Conservation (phyloP, 176 grass and related monocot genomes). For the Aechmea fasciata region DNA sequence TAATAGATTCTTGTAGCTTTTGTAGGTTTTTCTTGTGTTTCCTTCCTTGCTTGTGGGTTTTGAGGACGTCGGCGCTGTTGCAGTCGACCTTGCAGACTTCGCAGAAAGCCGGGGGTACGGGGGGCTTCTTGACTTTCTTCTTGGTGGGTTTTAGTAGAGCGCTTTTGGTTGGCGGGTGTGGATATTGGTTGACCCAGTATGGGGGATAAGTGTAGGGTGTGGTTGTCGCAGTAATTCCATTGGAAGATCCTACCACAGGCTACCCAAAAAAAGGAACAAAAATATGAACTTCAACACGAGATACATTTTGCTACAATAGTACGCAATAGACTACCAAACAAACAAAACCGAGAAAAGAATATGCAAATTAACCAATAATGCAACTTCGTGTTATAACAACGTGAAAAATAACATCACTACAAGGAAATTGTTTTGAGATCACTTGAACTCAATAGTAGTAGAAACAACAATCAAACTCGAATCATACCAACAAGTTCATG, state of each 20-base stretch:
- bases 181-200: neutral
- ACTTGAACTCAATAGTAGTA: too few relatives aligned
- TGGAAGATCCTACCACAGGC: neutral
- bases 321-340: too few relatives aligned
- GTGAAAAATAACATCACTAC: too few relatives aligned
- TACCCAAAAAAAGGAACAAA: neutral
- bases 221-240: neutral
- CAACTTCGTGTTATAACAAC: too few relatives aligned
- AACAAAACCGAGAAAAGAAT: too few relatives aligned
- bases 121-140: constrained; percentile 28
- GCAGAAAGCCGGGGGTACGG: constrained; percentile 39
- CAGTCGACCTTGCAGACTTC: constrained; percentile 69
- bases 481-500: too few relatives aligned
- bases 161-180: neutral
- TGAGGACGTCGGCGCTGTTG: constrained; percentile 44
- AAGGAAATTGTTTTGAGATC: too few relatives aligned
- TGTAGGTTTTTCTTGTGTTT: constrained; percentile 78
- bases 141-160: constrained; percentile 16
- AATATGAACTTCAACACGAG: too few relatives aligned
- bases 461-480: too few relatives aligned
- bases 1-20: constrained; percentile 56
- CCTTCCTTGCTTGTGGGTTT: constrained; percentile 58
- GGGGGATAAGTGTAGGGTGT: neutral
- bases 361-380: too few relatives aligned
- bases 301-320: too few relatives aligned